Evolutionary conservation across 495 filamentous ascomycete species (phyloP).

Genomic region (Aspergillus indologenus): DNA sequence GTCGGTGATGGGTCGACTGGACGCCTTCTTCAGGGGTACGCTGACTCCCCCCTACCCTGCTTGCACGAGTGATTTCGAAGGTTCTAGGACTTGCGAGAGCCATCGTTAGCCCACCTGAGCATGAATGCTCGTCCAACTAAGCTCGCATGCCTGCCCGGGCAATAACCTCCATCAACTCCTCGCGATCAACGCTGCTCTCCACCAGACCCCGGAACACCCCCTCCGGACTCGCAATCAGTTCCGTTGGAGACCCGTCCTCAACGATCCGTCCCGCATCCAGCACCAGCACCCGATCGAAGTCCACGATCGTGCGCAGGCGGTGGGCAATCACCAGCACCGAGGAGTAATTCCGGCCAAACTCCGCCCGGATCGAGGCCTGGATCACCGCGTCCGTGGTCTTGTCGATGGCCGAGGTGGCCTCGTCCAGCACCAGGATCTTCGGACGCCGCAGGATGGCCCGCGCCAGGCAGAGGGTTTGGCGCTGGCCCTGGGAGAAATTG

Average conservation of each 20-base stretch:
- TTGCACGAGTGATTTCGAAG: too few relatives aligned
- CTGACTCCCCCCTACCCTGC: too few relatives aligned
- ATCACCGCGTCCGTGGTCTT: constrained; percentile 82
- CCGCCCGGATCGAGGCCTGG: constrained; percentile 72
- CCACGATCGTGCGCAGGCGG: constrained; percentile 77
- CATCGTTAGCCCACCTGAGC: too few relatives aligned
- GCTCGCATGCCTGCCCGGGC: too few relatives aligned
- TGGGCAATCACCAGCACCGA: constrained; percentile 74
- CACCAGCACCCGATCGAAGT: constrained; percentile 86
- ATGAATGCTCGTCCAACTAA: too few relatives aligned
- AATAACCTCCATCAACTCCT: neutral
- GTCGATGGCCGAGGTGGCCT: constrained; percentile 84
- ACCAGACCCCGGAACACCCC: neutral
- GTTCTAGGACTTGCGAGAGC: too few relatives aligned
- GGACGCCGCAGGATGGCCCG: constrained; percentile 79
- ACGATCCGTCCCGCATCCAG: constrained; percentile 74
- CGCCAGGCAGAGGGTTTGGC: constrained; percentile 79
- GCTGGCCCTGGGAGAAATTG: constrained; percentile 84
- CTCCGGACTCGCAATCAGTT: constrained; percentile 26
- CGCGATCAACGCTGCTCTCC: neutral
- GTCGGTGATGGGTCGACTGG: too few relatives aligned
- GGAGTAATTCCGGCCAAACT: constrained; percentile 69
- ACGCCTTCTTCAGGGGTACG: too few relatives aligned
- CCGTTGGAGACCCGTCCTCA: constrained; percentile 69
- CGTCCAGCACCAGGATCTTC: constrained; percentile 84